A percentile compares a stretch with the other conserved stretches of the same genome.
phyloP scores from a whole-genome alignment of 2,329 filamentous ascomycete species.

The Dactylellina leptospora region DNA sequence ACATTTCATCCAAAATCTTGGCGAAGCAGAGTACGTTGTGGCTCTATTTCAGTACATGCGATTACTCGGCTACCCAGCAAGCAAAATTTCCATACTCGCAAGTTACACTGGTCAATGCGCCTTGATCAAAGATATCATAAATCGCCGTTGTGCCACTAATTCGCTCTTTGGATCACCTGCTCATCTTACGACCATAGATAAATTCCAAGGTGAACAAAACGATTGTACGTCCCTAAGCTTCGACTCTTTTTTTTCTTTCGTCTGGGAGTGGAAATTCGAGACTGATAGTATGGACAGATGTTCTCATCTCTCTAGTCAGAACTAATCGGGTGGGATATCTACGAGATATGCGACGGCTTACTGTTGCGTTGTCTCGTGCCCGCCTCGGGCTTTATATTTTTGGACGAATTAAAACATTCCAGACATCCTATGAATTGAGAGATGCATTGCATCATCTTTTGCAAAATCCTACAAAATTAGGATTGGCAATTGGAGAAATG shows the following conservation, averaged over 20 bases:
- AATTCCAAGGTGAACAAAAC: constrained; percentile 99
- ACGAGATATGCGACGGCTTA: constrained; percentile 89
- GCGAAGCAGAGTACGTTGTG: constrained; percentile 95
- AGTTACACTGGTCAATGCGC: constrained; percentile 94
- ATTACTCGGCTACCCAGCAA: constrained; percentile 86
- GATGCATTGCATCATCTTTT: constrained; percentile 84
- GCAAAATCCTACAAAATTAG: constrained; percentile 71
- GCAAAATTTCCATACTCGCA: constrained; percentile 84
- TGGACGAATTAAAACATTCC: constrained; percentile 86
- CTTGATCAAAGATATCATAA: constrained; percentile 84
- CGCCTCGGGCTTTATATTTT: constrained; percentile 91
- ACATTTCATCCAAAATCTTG: constrained; percentile 95
- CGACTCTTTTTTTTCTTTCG: background rate
- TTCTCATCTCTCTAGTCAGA: constrained; percentile 90
- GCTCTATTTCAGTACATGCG: constrained; percentile 98
- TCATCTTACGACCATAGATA: constrained; percentile 93
- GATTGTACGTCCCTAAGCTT: constrained; percentile 74
- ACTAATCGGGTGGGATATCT: constrained; percentile 91
- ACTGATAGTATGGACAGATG: no score
- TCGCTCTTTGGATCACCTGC: constrained; percentile 87
- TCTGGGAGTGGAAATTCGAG: no score
- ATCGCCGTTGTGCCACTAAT: constrained; percentile 82
- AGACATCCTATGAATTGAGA: constrained; percentile 84
- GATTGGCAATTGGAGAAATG: constrained; percentile 84
- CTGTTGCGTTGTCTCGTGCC: constrained; percentile 91